phyloP scores from a whole-genome alignment of 768 basidiomycete genomes.

The Russula virescens region DNA sequence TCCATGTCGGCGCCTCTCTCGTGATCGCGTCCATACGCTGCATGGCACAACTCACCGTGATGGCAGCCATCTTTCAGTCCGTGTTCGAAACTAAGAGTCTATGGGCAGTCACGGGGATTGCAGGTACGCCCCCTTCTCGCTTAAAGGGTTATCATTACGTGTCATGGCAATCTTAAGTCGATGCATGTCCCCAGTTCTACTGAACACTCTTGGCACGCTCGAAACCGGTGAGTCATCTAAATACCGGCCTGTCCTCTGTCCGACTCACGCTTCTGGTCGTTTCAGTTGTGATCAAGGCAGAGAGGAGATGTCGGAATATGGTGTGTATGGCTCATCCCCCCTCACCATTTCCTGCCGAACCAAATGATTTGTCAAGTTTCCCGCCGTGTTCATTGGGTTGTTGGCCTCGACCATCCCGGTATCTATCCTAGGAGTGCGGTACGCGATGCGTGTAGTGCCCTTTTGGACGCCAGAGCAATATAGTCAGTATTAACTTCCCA shows the following conservation, averaged over 20 bases:
- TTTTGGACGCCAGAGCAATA: conserved; percentile 86
- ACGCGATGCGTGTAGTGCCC: conserved; percentile 67
- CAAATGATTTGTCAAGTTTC: conserved; percentile 43
- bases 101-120: conserved; percentile 70
- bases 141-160: neutral
- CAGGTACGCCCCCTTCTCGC: conserved; percentile 42
- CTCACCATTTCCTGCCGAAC: neutral
- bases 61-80: conserved; percentile 60
- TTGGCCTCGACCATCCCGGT: conserved; percentile 73
- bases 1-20: conserved; percentile 61
- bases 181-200: conserved; percentile 46
- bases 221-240: conserved; percentile 54
- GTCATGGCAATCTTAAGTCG: neutral
- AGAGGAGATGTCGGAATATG: conserved; percentile 68
- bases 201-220: conserved; percentile 72
- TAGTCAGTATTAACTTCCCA: conserved; percentile 37
- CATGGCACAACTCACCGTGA: conserved; percentile 68
- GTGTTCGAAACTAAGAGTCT: conserved; percentile 74
- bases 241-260: neutral
- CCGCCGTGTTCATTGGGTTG: conserved; percentile 60
- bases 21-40: conserved; percentile 68
- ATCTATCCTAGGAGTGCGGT: conserved; percentile 67
- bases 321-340: conserved; percentile 34
- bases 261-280: neutral
- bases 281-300: conserved; percentile 72